phyloP scores from a whole-genome alignment of 139 green algal genomes.

The Pleodorina starrii region DNA sequence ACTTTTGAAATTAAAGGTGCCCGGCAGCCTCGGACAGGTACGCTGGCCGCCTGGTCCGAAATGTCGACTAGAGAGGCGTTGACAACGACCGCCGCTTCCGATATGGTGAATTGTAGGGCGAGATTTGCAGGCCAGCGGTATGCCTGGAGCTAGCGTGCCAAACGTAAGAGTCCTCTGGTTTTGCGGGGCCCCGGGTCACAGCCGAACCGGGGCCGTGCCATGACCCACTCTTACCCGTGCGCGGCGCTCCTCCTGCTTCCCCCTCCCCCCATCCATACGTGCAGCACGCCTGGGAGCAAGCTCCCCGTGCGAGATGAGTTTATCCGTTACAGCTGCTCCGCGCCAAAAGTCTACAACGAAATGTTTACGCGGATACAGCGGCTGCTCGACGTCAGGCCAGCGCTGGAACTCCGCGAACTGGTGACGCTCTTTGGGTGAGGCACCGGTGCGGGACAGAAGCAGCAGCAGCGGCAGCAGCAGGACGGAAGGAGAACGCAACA shows the following conservation, averaged over 20 bases:
- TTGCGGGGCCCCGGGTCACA: neutral
- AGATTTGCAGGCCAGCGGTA: conserved; percentile 38
- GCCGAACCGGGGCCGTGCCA: neutral
- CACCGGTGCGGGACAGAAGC: neutral
- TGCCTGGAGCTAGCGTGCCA: conserved; percentile 43
- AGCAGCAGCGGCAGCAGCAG: neutral
- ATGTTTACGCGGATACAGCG: conserved; percentile 41
- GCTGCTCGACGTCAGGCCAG: conserved; percentile 31
- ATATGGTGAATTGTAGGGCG: conserved; percentile 12
- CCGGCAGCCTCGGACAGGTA: conserved; percentile 31
- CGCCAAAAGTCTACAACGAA: conserved; percentile 35
- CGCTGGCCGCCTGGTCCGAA: neutral
- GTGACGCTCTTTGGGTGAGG: conserved; percentile 45
- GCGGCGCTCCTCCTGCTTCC: too few species aligned
- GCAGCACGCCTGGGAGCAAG: conserved; percentile 11
- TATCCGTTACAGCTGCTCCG: conserved; percentile 38
- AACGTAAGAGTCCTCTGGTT: neutral
- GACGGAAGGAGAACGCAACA: neutral
- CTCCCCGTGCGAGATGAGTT: conserved; percentile 12
- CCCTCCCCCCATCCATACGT: neutral
- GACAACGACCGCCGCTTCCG: neutral
- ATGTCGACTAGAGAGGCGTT: neutral
- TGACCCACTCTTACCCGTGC: neutral
- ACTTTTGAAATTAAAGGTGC: conserved; percentile 24
- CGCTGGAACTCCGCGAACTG: conserved; percentile 24